Evolutionary conservation across 352 stramenopile species (phyloP).

Genomic region (Thalassiosira ordinaria): DNA sequence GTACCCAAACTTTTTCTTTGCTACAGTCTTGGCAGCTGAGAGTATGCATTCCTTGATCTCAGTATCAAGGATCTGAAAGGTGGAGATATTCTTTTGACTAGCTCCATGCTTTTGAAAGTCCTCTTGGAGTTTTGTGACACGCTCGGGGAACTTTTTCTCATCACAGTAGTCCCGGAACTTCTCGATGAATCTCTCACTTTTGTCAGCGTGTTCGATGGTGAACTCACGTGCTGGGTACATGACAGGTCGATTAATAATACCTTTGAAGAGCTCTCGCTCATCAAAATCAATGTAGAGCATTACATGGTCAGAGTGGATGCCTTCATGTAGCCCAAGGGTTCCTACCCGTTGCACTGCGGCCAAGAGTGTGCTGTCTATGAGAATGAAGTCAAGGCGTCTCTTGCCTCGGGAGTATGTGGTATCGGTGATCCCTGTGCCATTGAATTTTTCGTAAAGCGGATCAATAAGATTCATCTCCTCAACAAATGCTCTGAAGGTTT

Average conservation of each 20-base stretch:
- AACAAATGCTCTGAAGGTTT: constrained; percentile 1
- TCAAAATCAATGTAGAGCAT: neutral
- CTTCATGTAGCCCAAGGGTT: constrained; percentile 17
- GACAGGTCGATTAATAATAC: neutral
- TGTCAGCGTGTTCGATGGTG: constrained; percentile 24
- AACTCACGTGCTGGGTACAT: constrained; percentile 17
- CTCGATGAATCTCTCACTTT: constrained; percentile 18
- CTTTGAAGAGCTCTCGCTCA: constrained; percentile 5
- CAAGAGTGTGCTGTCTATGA: neutral
- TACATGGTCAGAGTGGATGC: neutral
- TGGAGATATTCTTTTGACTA: neutral
- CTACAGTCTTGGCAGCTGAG: neutral
- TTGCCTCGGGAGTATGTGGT: constrained; percentile 21
- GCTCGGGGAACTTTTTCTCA: constrained; percentile 15
- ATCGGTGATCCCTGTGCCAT: neutral
- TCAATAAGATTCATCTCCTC: constrained; percentile 13
- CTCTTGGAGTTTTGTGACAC: neutral
- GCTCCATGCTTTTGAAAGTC: constrained; percentile 2
- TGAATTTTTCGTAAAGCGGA: constrained; percentile 7
- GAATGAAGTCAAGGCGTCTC: constrained; percentile 28
- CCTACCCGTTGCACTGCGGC: neutral
- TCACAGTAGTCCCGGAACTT: neutral
- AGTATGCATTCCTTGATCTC: constrained; percentile 16
- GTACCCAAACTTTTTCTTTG: constrained; percentile 15
- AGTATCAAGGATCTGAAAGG: neutral